These are phyloP conservation scores for Albizia julibrissin DNA, from an alignment of 306 rosid genomes.

Conservation along the genomic window DNA sequence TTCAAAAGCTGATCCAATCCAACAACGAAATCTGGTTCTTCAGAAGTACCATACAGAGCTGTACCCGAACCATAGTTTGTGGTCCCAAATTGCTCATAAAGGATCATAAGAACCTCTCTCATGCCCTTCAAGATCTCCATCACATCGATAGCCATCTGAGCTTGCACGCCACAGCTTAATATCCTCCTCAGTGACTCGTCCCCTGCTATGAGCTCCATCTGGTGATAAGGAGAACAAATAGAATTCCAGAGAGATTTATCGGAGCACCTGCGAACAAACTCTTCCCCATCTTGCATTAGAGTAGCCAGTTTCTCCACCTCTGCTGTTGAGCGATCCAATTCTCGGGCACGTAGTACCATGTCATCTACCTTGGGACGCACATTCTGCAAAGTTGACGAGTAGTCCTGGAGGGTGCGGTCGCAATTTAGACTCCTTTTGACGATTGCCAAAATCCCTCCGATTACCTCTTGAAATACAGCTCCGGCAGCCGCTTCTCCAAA, in stretches of 20 bases:
- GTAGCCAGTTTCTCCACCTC: conserved; percentile 21
- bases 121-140: no score
- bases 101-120: conserved; percentile 1
- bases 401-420: conserved; percentile 17
- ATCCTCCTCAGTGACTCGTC: not conserved
- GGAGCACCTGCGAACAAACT: conserved; percentile 37
- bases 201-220: conserved; percentile 9
- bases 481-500: conserved; percentile 7
- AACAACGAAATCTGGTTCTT: conserved; percentile 34
- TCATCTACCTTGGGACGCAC: conserved; percentile 20
- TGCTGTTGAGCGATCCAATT: conserved; percentile 22
- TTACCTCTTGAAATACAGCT: conserved; percentile 12
- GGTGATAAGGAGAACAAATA: conserved; percentile 18
- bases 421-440: conserved; percentile 15
- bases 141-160: conserved; percentile 32
- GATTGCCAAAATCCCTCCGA: not conserved
- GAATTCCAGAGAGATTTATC: conserved; percentile 27
- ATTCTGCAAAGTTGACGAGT: conserved; percentile 7
- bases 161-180: conserved; percentile 8
- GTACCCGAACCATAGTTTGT: not conserved
- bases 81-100: not conserved
- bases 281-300: conserved; percentile 21
- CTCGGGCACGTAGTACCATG: not conserved
- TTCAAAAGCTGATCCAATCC: conserved; percentile 49
- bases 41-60: conserved; percentile 39